These are phyloP conservation scores for Colletotrichum shisoi DNA, from an alignment of 2,329 filamentous ascomycete species.

Conservation along the genomic window DNA sequence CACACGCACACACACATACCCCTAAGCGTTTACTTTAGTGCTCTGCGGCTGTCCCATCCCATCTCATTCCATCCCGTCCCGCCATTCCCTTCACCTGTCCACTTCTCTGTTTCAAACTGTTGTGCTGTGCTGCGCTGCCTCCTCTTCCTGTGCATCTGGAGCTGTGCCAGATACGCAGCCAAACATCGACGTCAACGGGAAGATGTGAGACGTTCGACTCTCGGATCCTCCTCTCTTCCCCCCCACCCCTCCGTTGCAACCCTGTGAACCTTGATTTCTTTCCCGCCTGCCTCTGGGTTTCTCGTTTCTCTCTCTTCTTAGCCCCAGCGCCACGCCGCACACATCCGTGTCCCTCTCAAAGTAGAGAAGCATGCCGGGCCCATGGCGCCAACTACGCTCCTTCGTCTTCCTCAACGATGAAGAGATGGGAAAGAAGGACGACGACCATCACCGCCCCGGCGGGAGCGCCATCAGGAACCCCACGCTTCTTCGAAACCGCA, in stretches of 20 bases:
- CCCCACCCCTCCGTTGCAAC: conserved; percentile 16
- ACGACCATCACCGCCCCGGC: conserved; percentile 56
- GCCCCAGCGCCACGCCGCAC: conserved; percentile 5
- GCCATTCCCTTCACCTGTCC: neutral
- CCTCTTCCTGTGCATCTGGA: conserved; percentile 5
- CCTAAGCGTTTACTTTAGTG: no score
- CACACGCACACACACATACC: no score
- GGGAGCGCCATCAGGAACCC: conserved; percentile 14
- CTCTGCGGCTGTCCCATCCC: neutral
- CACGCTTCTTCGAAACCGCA: conserved; percentile 43
- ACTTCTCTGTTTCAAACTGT: conserved; percentile 17
- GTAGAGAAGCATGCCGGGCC: conserved; percentile 49
- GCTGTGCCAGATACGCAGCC: conserved; percentile 9
- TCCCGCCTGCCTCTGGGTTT: conserved; percentile 13
- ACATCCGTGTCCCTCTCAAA: conserved; percentile 2
- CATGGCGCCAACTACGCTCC: conserved; percentile 46
- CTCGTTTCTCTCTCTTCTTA: no score
- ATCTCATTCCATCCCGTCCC: neutral
- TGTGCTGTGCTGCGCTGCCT: neutral
- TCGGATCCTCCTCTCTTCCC: conserved; percentile 20
- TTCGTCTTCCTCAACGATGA: conserved; percentile 61
- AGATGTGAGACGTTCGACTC: conserved; percentile 36
- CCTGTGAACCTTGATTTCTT: conserved; percentile 10
- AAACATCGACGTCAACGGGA: conserved; percentile 26
- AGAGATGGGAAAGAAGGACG: conserved; percentile 67